Base-by-base conservation (phyloP, 2,329 filamentous ascomycete genomes). In the Diplodia seriata region DNA sequence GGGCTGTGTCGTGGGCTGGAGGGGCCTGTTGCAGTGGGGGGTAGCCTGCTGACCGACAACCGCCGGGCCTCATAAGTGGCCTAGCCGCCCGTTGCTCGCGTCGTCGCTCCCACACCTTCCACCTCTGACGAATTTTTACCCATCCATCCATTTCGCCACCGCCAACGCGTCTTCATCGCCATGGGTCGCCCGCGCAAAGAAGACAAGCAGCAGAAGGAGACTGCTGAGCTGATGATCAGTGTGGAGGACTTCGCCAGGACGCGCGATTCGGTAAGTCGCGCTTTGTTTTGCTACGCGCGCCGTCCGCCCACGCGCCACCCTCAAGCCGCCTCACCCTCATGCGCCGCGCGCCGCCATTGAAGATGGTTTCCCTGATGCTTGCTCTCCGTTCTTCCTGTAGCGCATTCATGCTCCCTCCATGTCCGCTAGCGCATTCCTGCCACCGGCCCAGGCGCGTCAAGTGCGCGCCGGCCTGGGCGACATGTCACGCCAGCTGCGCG, bases 241-340 rank as follows among this genome's bases (percentile, higher is more conserved):
- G 85, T 91, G 68, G 90, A 92, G 68, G 90, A 92, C 78, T 94
- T 94, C 78, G 86, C 92, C 69, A 86, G 90, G 76, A 92, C 93
- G 59, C 88, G 92, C 75, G 92, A 96, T 78, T 90, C 88, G 77
- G 93, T 96, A 89, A 86, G 91, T 83, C 59, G 18, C 68, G 54
- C 23, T 66, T 47, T 68, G 67, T 56, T 66, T 68, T 68, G 71
- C 67, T 69, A 59, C 40, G 57, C 23, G 61, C 64, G 66, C 67
- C 70, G 67, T 71, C 65, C 4, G 43, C 40, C 64, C 50, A 63
- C 71, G 70, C 56, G 70, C 56, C 33, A 56, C 66, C 68, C 61
- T 47, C 36, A 57, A 49, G 68, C 18, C 62, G 40, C 66, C 65
- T 55, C 59, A 49, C 53, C 49, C 47, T 36, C 54, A 36, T 38